Base-by-base conservation (phyloP, 2,329 filamentous ascomycete genomes). In the Fusarium incarnatum region DNA sequence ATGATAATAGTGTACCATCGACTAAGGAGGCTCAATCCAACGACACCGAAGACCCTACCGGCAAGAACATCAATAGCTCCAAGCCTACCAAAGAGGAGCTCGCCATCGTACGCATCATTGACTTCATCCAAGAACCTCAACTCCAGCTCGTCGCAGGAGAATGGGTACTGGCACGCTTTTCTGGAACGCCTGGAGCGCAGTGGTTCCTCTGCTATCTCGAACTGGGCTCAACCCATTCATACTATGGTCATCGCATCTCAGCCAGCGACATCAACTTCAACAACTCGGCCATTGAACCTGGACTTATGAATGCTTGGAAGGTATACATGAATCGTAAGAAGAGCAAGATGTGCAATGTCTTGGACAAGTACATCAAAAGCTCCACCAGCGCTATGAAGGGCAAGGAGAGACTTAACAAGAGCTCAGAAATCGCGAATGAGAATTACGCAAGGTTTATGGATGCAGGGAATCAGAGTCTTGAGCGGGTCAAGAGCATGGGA, bases 171-270 rank as follows among this genome's bases (percentile, higher is more conserved):
- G 48, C 56, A 5, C 48, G 56, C 8, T 59, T 59, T 6, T 59
- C 48, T 4, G 48, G 56, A 1, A 50, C 56, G 2, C 48, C 12
- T 11, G 48, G 56, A 10, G 23, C 56, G 8, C 54, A 59, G 11
- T 59, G 56, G 56, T 59, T 59, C 16, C 25, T 59, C 3, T 59
- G 56, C 28, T 37, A 59, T 11, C 48, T 59, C 23, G 56, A 59
- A 6, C 28, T 59, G 1, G 56, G 56, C 9, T 55, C 56, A 7
- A 59, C 56, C 0, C 56, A 59, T 27, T 55, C 56, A 0, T 59
- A 40, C 8, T 59, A 59, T 10, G 56, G 56, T 1, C 56, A 45
- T 45, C 56, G 56, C 4, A 55, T 59, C n/a, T 28, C 48, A 28
- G 20, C 56, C 0, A 59, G 28, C 8, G 56, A 59, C 1, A 55